phyloP scores from a whole-genome alignment of 345 rosid species.

The Combretum micranthum region DNA sequence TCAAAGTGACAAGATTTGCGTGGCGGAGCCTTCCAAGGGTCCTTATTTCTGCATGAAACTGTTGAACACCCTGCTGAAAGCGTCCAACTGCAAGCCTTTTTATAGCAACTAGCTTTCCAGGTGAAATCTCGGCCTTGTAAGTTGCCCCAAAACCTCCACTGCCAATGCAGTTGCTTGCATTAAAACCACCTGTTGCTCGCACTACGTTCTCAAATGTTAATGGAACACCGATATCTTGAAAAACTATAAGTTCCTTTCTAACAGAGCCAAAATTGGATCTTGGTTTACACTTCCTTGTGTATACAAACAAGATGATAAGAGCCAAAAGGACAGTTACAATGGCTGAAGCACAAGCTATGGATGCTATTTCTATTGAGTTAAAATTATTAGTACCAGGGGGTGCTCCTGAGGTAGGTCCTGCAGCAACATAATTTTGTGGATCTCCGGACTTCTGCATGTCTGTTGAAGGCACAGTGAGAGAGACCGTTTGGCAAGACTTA shows the following conservation, averaged over 20 bases:
- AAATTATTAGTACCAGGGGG: slow-evolving; percentile 17
- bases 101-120: slow-evolving; percentile 38
- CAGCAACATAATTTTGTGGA: slow-evolving; percentile 8
- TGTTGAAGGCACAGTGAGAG: slow-evolving; percentile 23
- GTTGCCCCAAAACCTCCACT: slow-evolving; percentile 62
- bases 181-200: slow-evolving; percentile 43
- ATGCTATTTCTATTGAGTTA: slow-evolving; percentile 48
- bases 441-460: slow-evolving; percentile 11
- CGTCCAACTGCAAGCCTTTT: slow-evolving; percentile 51
- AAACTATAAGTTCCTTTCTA: slow-evolving; percentile 38
- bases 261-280: slow-evolving; percentile 22
- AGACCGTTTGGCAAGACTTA: slow-evolving; percentile 32
- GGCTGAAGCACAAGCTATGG: slow-evolving; percentile 45
- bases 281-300: slow-evolving; percentile 31
- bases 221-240: slow-evolving; percentile 41
- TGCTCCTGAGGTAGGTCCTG: slow-evolving; percentile 12
- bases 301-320: slow-evolving; percentile 35
- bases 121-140: slow-evolving; percentile 47
- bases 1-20: slow-evolving; percentile 45
- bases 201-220: slow-evolving; percentile 43
- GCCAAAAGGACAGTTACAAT: slow-evolving; percentile 48
- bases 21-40: slow-evolving; percentile 47
- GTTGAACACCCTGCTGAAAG: slow-evolving; percentile 39
- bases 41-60: slow-evolving; percentile 47
- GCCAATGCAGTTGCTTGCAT: slow-evolving; percentile 49